Conservation (phyloP, 2,329 filamentous ascomycete species). For the Botrytis byssoidea region DNA sequence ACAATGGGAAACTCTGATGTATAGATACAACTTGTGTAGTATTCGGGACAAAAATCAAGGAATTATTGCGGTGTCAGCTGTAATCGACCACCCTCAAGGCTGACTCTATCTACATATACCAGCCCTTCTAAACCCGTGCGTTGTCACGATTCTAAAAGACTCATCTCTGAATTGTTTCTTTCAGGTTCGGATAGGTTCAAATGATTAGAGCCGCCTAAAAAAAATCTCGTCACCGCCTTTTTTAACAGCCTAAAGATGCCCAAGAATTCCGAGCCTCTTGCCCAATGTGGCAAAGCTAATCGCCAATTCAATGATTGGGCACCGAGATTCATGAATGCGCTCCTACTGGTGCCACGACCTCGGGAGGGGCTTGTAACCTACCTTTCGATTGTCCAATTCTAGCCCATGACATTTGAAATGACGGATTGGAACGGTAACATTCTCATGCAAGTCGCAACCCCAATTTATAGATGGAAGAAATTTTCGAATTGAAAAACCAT, state of each 20-base stretch:
- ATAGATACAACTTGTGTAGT: background rate
- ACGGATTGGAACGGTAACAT: background rate
- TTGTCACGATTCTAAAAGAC: constrained; percentile 18
- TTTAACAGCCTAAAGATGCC: constrained; percentile 21
- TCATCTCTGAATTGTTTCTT: constrained; percentile 9
- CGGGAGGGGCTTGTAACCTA: constrained; percentile 20
- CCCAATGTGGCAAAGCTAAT: constrained; percentile 25
- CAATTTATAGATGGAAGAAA: constrained; percentile 14
- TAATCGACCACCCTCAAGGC: constrained; percentile 12
- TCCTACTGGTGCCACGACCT: constrained; percentile 29
- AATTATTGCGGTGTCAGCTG: constrained; percentile 14
- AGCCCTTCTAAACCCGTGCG: constrained; percentile 1
- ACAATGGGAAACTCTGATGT: constrained; percentile 2
- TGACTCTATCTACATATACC: constrained; percentile 23
- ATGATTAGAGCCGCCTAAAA: constrained; percentile 13
- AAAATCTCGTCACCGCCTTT: constrained; percentile 19
- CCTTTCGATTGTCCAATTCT: constrained; percentile 14
- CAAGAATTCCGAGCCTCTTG: constrained; percentile 23
- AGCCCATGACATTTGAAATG: constrained; percentile 11
- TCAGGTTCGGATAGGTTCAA: background rate
- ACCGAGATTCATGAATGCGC: constrained; percentile 19
- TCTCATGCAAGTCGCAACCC: constrained; percentile 17
- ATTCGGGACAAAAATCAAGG: background rate
- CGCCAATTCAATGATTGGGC: constrained; percentile 23
- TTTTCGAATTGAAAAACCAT: constrained; percentile 7